phyloP scores from a whole-genome alignment of 2,329 filamentous ascomycete genomes.

The Ceratocystis albifundus region DNA sequence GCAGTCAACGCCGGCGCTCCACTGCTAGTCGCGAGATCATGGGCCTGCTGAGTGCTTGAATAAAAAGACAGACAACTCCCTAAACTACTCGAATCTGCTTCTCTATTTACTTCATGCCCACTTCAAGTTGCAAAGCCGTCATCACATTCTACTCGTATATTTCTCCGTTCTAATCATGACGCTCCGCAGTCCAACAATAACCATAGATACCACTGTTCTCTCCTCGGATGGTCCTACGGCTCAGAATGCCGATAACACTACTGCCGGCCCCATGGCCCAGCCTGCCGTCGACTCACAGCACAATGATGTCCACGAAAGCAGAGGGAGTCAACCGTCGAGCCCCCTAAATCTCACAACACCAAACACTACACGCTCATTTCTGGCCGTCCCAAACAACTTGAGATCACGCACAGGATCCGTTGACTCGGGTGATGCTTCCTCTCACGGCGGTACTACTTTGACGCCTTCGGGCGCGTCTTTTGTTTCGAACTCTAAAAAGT shows the following conservation, averaged over 20 bases:
- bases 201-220: conserved; percentile 40
- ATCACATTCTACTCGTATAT: background rate
- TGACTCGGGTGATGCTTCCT: conserved; percentile 53
- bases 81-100: background rate
- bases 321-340: conserved; percentile 55
- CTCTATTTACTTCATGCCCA: background rate
- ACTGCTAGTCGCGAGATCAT: background rate
- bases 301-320: conserved; percentile 28
- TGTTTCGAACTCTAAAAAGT: conserved; percentile 36
- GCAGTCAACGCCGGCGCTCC: background rate
- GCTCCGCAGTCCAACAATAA: conserved; percentile 40
- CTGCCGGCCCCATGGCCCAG: conserved; percentile 38
- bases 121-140: background rate
- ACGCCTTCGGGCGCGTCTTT: conserved; percentile 37
- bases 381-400: conserved; percentile 52
- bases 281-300: conserved; percentile 37
- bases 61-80: background rate
- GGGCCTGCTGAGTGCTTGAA: background rate
- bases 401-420: conserved; percentile 58
- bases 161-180: conserved; percentile 21
- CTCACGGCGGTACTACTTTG: conserved; percentile 53
- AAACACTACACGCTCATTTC: conserved; percentile 37
- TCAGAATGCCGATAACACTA: conserved; percentile 33
- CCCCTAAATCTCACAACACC: conserved; percentile 60
- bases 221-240: conserved; percentile 26